phyloP scores from a whole-genome alignment of 306 rosid genomes.

The Fragaria ananassa region DNA sequence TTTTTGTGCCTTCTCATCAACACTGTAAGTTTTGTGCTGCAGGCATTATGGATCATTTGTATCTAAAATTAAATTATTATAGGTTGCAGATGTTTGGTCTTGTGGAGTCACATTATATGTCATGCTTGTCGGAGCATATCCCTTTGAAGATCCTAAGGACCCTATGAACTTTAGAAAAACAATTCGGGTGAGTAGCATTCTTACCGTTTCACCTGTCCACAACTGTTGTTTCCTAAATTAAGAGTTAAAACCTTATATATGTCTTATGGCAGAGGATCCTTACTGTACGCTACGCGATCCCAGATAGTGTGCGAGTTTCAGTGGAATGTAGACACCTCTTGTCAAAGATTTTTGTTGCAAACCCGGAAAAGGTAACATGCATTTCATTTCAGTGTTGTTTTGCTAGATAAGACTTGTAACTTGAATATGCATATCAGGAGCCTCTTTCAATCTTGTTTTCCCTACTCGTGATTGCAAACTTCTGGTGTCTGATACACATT shows the following conservation, averaged over 20 bases:
- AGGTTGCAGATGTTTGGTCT: constrained; percentile 96
- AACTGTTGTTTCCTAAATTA: constrained; percentile 4
- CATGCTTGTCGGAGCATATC: constrained; percentile 83
- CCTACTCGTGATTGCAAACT: not conserved
- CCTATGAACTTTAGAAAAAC: constrained; percentile 70
- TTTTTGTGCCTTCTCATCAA: constrained; percentile 21
- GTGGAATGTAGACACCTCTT: constrained; percentile 65
- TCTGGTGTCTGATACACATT: not conserved
- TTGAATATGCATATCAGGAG: not conserved
- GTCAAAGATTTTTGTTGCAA: constrained; percentile 66
- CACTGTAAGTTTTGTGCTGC: not conserved
- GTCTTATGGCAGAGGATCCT: constrained; percentile 62
- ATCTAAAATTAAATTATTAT: constrained; percentile 11
- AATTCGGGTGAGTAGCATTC: constrained; percentile 47
- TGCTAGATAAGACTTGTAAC: not conserved
- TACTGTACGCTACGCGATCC: constrained; percentile 63
- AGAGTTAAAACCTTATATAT: constrained; percentile 7
- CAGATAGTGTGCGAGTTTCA: constrained; percentile 59
- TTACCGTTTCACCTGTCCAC: not conserved
- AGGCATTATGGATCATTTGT: not conserved
- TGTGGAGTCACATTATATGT: constrained; percentile 91
- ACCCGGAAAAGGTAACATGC: constrained; percentile 58
- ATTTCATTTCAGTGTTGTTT: not conserved
- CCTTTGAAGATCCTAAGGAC: constrained; percentile 77
- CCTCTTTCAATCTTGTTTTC: not conserved